Percentiles rank a stretch among this genome's conserved stretches.
These are phyloP conservation scores for Chalciporus pseudorubinellus DNA, from an alignment of 768 basidiomycete genomes.

Conservation along the genomic window DNA sequence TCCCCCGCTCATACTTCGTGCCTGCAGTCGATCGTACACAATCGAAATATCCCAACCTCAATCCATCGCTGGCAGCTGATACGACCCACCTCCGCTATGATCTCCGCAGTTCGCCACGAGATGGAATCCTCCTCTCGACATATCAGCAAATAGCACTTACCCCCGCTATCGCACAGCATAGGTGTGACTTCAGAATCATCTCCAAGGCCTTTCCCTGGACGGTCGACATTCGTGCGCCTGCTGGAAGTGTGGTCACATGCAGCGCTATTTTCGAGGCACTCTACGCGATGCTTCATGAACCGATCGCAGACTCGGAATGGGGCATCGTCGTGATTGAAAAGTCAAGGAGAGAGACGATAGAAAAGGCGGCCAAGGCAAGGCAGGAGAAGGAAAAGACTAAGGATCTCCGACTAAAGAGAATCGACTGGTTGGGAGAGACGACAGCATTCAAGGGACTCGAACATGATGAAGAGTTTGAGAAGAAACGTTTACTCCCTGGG, in stretches of 20 bases:
- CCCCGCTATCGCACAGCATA: conserved; percentile 37
- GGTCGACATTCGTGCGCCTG: conserved; percentile 47
- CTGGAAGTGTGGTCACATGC: conserved; percentile 40
- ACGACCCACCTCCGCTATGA: conserved; percentile 51
- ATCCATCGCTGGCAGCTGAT: conserved; percentile 53
- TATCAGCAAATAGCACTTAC: conserved; percentile 39
- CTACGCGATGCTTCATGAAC: conserved; percentile 47
- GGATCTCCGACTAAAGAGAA: conserved; percentile 45
- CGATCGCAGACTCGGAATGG: conserved; percentile 67
- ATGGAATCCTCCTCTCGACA: conserved; percentile 41
- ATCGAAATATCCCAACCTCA: conserved; percentile 49
- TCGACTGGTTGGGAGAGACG: conserved; percentile 62
- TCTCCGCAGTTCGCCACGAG: conserved; percentile 41
- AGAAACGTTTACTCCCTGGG: conserved; percentile 49
- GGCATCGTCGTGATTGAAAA: conserved; percentile 48
- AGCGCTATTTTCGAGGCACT: conserved; percentile 56
- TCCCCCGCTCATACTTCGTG: not conserved
- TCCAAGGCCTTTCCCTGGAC: conserved; percentile 66
- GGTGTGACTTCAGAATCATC: conserved; percentile 46
- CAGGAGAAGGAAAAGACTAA: conserved; percentile 30
- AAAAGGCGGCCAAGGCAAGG: conserved; percentile 52
- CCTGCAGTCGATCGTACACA: conserved; percentile 19
- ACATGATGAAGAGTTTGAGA: conserved; percentile 55
- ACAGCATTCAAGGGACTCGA: conserved; percentile 64
- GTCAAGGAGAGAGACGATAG: conserved; percentile 42